Percentiles rank a stretch among this genome's conserved stretches.
Conservation (phyloP, 305 asterid genomes). For the Andrographis paniculata region DNA sequence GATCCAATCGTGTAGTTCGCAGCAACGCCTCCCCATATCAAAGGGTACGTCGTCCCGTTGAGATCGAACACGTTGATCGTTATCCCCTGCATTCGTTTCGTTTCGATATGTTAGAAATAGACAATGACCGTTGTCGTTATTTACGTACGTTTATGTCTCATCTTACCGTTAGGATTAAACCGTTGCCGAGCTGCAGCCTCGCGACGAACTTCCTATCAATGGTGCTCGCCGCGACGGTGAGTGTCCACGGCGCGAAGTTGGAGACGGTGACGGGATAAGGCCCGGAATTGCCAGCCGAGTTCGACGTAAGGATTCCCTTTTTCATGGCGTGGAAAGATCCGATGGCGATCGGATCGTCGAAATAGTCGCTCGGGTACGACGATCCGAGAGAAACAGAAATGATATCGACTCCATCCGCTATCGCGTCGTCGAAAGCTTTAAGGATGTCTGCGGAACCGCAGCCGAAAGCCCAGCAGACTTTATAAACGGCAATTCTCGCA, state of each 20-base stretch:
- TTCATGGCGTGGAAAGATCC: conserved; percentile 65
- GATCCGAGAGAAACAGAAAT: conserved; percentile 50
- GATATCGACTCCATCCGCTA: conserved; percentile 63
- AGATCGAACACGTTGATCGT: conserved; percentile 34
- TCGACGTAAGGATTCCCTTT: conserved; percentile 47
- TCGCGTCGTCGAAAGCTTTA: conserved; percentile 58
- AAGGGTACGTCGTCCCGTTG: conserved; percentile 32
- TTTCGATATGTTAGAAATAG: not conserved
- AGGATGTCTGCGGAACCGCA: conserved; percentile 41
- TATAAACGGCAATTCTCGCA: conserved; percentile 52
- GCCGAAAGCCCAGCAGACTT: conserved; percentile 37
- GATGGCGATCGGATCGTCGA: conserved; percentile 45
- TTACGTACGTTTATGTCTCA: not conserved
- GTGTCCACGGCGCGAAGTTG: conserved; percentile 54
- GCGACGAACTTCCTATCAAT: conserved; percentile 40
- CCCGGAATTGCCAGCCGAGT: conserved; percentile 44
- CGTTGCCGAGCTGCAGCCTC: conserved; percentile 39
- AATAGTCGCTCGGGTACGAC: conserved; percentile 18
- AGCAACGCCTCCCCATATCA: conserved; percentile 55
- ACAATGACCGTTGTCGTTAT: not conserved
- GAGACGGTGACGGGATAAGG: conserved; percentile 25
- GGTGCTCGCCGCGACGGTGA: conserved; percentile 59
- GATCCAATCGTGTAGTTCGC: conserved; percentile 37
- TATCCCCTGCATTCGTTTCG: conserved; percentile 24
- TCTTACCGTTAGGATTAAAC: conserved; percentile 35